Percentiles rank a stretch among this genome's conserved stretches.
phyloP scores from a whole-genome alignment of 441 rosid genomes.

The Gossypium schwendimanii region DNA sequence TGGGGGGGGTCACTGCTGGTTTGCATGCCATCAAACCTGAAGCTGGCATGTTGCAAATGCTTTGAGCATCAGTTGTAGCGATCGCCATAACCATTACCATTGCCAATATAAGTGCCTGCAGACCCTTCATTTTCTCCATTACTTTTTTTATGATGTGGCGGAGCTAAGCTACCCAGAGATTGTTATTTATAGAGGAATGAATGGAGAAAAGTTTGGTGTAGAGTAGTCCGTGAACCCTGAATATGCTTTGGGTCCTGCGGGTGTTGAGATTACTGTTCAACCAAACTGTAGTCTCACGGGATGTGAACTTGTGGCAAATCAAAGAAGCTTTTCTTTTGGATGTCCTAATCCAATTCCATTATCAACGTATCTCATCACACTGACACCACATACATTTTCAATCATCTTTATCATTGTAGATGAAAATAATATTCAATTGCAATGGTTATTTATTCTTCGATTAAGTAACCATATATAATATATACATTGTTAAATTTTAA shows the following conservation, averaged over 20 bases:
- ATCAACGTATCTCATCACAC: neutral
- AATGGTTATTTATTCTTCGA: no score
- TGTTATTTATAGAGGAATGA: neutral
- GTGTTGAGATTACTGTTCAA: neutral
- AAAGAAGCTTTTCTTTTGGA: neutral
- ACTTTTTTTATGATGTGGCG: neutral
- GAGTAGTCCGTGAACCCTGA: neutral
- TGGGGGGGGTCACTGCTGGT: constrained; percentile 38
- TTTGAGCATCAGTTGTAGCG: constrained; percentile 28
- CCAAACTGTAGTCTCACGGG: neutral
- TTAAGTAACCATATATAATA: no score
- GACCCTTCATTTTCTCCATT: neutral
- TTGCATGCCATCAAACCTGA: constrained; percentile 35
- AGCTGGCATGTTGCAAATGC: constrained; percentile 34
- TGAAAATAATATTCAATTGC: no score
- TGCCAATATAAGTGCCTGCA: neutral
- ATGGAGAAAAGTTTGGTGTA: neutral
- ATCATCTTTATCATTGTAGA: no score
- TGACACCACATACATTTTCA: no score
- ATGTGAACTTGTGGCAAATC: neutral
- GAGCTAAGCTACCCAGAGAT: neutral
- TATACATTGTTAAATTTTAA: no score
- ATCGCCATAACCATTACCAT: neutral
- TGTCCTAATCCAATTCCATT: neutral
- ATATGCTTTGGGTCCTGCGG: neutral